These are phyloP conservation scores for Exophiala sideris DNA, from an alignment of 2,329 filamentous ascomycete species.

Conservation along the genomic window DNA sequence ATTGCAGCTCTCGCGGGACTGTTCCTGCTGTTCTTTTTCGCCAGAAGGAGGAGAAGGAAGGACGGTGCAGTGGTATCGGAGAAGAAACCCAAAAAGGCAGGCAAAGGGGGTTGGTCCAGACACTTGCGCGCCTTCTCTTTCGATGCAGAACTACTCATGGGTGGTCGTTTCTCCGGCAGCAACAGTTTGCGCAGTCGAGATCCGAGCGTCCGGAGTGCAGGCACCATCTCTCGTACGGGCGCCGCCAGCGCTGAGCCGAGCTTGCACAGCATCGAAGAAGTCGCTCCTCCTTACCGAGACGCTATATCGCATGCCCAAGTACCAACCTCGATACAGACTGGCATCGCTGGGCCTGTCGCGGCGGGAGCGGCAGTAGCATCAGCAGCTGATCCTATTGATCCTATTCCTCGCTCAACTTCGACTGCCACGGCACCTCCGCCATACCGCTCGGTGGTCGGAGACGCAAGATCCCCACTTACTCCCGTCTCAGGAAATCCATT, in stretches of 20 bases:
- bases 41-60: constrained; percentile 21
- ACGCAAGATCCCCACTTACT: constrained; percentile 1
- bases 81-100: constrained; percentile 18
- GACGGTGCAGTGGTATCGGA: constrained; percentile 16
- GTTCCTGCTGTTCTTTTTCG: constrained; percentile 23
- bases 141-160: constrained; percentile 28
- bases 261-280: constrained; percentile 28
- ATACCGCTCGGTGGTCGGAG: constrained; percentile 16
- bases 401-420: constrained; percentile 23
- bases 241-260: constrained; percentile 20
- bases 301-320: constrained; percentile 19
- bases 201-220: constrained; percentile 22
- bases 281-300: constrained; percentile 29
- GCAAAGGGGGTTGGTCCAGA: constrained; percentile 27
- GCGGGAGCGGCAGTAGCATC: constrained; percentile 5
- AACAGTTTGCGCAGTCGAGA: constrained; percentile 28
- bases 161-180: constrained; percentile 27
- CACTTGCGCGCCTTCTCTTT: constrained; percentile 29
- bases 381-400: constrained; percentile 18
- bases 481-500: constrained; percentile 23
- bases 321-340: constrained; percentile 9
- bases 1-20: constrained; percentile 20
- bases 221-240: constrained; percentile 11
- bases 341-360: constrained; percentile 6
- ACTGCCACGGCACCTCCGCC: constrained; percentile 27